phyloP scores from a whole-genome alignment of 306 rosid species.

The Quercus robur region DNA sequence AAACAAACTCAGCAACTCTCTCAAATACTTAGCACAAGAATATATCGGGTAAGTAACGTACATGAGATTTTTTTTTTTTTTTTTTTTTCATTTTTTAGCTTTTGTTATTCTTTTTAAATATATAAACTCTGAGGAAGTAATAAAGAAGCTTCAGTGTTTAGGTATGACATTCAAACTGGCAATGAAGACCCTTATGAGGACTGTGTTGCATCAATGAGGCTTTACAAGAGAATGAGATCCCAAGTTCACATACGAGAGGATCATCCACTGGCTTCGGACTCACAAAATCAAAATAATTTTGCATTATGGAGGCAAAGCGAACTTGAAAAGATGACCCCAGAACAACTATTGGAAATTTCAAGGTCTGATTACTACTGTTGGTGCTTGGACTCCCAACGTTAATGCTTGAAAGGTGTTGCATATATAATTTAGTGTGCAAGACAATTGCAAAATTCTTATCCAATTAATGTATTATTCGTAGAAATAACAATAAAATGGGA shows the following conservation, averaged over 20 bases:
- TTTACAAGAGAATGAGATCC: conserved; percentile 81
- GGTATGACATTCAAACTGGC: conserved; percentile 88
- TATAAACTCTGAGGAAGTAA: neutral
- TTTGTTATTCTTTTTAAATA: neutral
- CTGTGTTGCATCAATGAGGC: conserved; percentile 80
- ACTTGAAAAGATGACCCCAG: conserved; percentile 82
- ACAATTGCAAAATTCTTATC: no score
- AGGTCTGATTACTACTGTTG: conserved; percentile 95
- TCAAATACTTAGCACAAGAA: conserved; percentile 77
- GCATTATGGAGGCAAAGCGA: conserved; percentile 70
- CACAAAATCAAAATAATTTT: conserved; percentile 63
- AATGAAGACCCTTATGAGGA: conserved; percentile 86
- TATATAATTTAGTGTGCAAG: no score
- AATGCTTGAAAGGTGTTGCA: neutral
- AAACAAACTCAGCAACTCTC: conserved; percentile 92
- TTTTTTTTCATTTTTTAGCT: neutral
- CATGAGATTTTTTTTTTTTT: neutral
- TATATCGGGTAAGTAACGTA: conserved; percentile 77
- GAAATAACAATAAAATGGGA: no score
- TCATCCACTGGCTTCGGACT: conserved; percentile 23
- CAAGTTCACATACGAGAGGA: conserved; percentile 61
- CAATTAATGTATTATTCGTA: no score
- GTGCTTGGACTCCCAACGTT: conserved; percentile 68
- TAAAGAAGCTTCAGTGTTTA: conserved; percentile 9
- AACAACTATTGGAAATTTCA: conserved; percentile 73